phyloP scores from a whole-genome alignment of 495 filamentous ascomycete species.

The Chaetomium tenue region DNA sequence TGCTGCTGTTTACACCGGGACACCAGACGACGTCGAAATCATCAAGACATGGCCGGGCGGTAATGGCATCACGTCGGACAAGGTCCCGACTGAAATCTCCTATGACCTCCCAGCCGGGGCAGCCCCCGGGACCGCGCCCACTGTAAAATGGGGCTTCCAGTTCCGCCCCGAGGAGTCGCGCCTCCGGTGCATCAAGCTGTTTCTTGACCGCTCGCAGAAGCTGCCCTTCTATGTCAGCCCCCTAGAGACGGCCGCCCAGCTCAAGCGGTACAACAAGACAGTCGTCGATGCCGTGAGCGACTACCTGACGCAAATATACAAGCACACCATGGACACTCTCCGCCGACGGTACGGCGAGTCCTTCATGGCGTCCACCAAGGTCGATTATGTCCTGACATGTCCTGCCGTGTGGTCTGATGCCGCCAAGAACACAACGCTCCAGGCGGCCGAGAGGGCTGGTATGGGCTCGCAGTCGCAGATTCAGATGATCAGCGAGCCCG shows the following conservation, averaged over 20 bases:
- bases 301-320: slow-evolving; percentile 66
- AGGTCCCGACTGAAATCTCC: slow-evolving; percentile 63
- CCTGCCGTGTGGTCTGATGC: slow-evolving; percentile 79
- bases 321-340: slow-evolving; percentile 71
- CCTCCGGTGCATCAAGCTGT: slow-evolving; percentile 75
- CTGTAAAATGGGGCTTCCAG: slow-evolving; percentile 72
- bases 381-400: slow-evolving; percentile 71
- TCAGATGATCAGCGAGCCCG: slow-evolving; percentile 70
- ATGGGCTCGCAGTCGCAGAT: slow-evolving; percentile 61
- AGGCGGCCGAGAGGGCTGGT: slow-evolving; percentile 65
- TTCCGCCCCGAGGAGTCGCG: slow-evolving; percentile 71
- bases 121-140: slow-evolving; percentile 36
- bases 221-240: slow-evolving; percentile 74
- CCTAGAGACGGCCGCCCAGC: slow-evolving; percentile 67
- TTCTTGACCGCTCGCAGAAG: slow-evolving; percentile 74
- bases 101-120: slow-evolving; percentile 49
- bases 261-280: slow-evolving; percentile 62
- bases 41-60: slow-evolving; percentile 81
- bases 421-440: slow-evolving; percentile 65
- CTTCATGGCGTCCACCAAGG: slow-evolving; percentile 59
- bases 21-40: slow-evolving; percentile 74
- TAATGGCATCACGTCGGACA: slow-evolving; percentile 68
- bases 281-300: slow-evolving; percentile 63
- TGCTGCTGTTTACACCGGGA: slow-evolving; percentile 70
- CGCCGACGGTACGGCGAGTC: slow-evolving; percentile 61